Percentiles rank a stretch among this genome's conserved stretches.
Conservation (phyloP, 192 early-diverging fungal species). For the Linderina pennispora region DNA sequence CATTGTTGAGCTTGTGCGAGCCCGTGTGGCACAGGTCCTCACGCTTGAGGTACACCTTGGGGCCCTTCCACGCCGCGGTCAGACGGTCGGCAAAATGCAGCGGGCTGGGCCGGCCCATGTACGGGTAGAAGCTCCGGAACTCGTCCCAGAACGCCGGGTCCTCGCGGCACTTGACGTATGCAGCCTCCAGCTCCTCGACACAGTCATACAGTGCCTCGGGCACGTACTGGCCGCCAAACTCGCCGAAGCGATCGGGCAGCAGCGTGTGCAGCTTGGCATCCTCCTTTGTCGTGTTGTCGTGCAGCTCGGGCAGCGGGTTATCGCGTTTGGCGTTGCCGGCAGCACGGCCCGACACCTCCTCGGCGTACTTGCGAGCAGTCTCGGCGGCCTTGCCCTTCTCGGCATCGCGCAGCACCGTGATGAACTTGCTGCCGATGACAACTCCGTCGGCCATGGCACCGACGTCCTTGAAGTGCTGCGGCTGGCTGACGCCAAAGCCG, state of each 20-base stretch:
- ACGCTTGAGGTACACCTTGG: constrained; percentile 95
- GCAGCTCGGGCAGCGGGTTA: constrained; percentile 16
- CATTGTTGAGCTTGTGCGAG: constrained; percentile 99
- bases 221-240: constrained; percentile 96
- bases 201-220: constrained; percentile 97
- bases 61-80: constrained; percentile 71
- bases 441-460: constrained; percentile 88
- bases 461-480: constrained; percentile 84
- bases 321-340: constrained; percentile 13
- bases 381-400: constrained; percentile 33
- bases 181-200: constrained; percentile 79
- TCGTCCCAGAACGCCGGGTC: constrained; percentile 94
- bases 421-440: constrained; percentile 90
- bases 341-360: constrained; percentile 47
- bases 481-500: constrained; percentile 91
- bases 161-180: constrained; percentile 71
- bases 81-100: constrained; percentile 85
- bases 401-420: constrained; percentile 68
- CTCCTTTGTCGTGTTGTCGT: constrained; percentile 7
- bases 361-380: constrained; percentile 48
- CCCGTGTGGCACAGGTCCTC: constrained; percentile 99
- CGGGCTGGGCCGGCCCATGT: constrained; percentile 86
- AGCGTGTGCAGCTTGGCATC: constrained; percentile 38
- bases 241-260: constrained; percentile 78
- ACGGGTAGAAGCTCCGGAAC: constrained; percentile 83